Conservation (phyloP, 768 basidiomycete genomes). For the Lactarius trivialis region DNA sequence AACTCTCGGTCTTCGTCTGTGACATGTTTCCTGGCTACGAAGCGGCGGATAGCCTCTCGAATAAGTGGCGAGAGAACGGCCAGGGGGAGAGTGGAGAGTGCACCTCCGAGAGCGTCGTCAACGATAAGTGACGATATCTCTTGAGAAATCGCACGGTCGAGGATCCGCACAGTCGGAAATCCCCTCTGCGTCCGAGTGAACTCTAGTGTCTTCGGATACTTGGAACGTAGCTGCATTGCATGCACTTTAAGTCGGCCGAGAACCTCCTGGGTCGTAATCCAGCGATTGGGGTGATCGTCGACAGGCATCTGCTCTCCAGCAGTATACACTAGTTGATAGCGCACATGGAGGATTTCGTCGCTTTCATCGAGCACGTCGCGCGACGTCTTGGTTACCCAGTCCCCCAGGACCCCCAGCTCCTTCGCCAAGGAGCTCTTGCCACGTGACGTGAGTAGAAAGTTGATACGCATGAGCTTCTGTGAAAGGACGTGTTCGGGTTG, state of each 20-base stretch:
- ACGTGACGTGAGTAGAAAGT: constrained; percentile 27
- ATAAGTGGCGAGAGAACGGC: not conserved
- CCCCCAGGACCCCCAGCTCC: not conserved
- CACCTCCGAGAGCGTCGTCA: constrained; percentile 2
- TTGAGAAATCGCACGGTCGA: not conserved
- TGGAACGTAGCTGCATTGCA: not conserved
- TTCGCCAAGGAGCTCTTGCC: not conserved
- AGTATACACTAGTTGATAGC: constrained; percentile 46
- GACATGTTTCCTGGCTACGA: not conserved
- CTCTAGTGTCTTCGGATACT: not conserved
- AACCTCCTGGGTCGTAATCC: constrained; percentile 37
- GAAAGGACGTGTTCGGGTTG: constrained; percentile 54
- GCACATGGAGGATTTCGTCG: constrained; percentile 37
- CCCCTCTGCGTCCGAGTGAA: not conserved
- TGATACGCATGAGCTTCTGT: constrained; percentile 41
- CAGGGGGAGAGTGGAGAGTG: not conserved
- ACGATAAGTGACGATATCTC: not conserved
- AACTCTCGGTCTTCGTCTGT: not conserved
- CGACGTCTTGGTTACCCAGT: constrained; percentile 3
- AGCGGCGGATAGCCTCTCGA: constrained; percentile 6
- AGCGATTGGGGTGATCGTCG: constrained; percentile 40
- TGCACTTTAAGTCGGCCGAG: constrained; percentile 29
- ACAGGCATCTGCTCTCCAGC: constrained; percentile 33
- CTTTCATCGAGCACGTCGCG: constrained; percentile 18
- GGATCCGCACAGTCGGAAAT: constrained; percentile 5